These are phyloP conservation scores for Jasminum sambac DNA, from an alignment of 257 asterid species.

Conservation along the genomic window DNA sequence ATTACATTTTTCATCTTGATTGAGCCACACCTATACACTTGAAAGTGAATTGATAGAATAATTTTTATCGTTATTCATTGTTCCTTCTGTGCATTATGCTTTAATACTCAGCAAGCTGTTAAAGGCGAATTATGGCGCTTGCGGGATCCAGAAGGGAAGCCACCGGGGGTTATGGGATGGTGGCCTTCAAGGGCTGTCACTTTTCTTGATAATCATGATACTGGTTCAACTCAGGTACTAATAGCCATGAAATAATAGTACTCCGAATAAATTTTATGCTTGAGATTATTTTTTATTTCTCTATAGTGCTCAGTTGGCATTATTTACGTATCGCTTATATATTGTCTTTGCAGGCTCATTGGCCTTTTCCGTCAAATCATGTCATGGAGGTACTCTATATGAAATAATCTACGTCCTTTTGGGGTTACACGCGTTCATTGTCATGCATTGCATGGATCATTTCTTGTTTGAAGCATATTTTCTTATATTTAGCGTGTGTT, in stretches of 20 bases:
- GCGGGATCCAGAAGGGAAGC: slow-evolving; percentile 80
- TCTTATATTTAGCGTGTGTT: neutral
- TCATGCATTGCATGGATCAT: neutral
- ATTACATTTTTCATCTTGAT: neutral
- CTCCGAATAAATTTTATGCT: no score
- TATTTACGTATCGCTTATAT: neutral
- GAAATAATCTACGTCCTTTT: neutral
- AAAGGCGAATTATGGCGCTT: slow-evolving; percentile 94
- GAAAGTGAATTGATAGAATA: neutral
- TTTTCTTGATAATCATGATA: slow-evolving; percentile 92
- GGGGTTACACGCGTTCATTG: neutral
- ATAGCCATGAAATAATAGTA: no score
- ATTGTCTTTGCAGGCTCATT: slow-evolving; percentile 65
- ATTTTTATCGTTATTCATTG: slow-evolving; percentile 11
- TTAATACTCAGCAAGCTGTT: slow-evolving; percentile 69
- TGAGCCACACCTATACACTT: neutral
- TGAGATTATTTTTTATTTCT: neutral
- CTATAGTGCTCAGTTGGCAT: neutral
- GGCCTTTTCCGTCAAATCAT: slow-evolving; percentile 93
- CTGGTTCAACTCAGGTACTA: slow-evolving; percentile 94
- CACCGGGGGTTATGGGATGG: slow-evolving; percentile 96
- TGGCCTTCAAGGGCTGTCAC: slow-evolving; percentile 97
- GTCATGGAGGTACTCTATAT: slow-evolving; percentile 74
- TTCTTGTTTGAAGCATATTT: slow-evolving; percentile 1
- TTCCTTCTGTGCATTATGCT: slow-evolving; percentile 4